Evolutionary conservation across 2,329 filamentous ascomycete species (phyloP), one percentile per base, ranked within the genome.

Genomic region (Phyllosticta citribraziliensis): DNA sequence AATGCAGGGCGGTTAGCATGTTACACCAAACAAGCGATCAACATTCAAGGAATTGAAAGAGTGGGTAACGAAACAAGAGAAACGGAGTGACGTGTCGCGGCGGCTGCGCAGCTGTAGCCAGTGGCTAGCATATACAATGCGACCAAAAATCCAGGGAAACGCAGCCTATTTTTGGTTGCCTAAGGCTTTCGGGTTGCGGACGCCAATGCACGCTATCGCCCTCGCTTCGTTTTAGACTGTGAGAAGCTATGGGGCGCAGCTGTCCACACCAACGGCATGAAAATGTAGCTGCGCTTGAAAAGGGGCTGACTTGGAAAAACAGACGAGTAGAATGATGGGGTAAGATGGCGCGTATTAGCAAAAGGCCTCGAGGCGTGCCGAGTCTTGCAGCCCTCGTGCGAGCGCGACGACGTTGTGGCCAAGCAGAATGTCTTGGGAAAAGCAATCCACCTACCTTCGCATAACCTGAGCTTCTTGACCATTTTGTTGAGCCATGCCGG

Each of bases 201-300:
- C 67, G 68, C 71, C 71, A 71, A 72, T 71, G 70, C 71, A 71
- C 68, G 69, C 68, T 72, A 69, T 70, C 68, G 60, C 67, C 67
- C 67, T 67, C 62, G 67, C 63, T 62, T 67, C 66, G 54, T 61
- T 47, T 55, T 58, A 62, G 61, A 30, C 52, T 40, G 40, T 50
- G 61, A 35, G 53, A 54, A 56, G 60, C 60, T 51, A 62, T 47
- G 60, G 50, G 55, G 56, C 55, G 60, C 60, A 58, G 60, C 51
- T 30, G n/a, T 58, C 51, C 60, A 57, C 60, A n/a, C 55, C 56
- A 47, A 47, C 40, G 8, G 8, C 17, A n/a, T 47, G 14, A 47
- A 47, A 47, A 47, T 47, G n/a, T 17, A 47, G 14, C 14, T 47
- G 40, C 40, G 40, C 14, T 47, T n/a, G 40, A n/a, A 47, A n/a